phyloP scores from a whole-genome alignment of 495 filamentous ascomycete species.

The Daldinia grandis region DNA sequence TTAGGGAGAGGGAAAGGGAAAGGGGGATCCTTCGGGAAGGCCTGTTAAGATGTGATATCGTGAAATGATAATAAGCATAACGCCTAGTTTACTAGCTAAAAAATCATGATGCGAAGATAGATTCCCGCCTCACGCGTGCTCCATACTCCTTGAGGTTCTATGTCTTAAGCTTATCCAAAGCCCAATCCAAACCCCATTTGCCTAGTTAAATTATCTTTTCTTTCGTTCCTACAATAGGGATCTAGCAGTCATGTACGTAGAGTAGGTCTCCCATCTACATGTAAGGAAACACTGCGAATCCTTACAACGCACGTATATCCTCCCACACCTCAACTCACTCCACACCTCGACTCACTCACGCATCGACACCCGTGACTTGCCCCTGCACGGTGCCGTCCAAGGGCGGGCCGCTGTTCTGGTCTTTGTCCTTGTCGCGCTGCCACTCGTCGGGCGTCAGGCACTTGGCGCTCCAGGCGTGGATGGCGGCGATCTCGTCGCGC shows the following conservation, averaged over 20 bases:
- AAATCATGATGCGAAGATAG: constrained; percentile 17
- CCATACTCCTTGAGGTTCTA: neutral
- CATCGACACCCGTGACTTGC: constrained; percentile 51
- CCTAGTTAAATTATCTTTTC: neutral
- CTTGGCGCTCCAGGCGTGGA: constrained; percentile 98
- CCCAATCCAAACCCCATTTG: neutral
- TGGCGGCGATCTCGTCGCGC: constrained; percentile 91
- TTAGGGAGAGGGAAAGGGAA: neutral
- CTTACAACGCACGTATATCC: neutral
- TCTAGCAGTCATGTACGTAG: too few relatives aligned
- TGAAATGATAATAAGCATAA: constrained; percentile 13
- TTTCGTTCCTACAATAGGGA: neutral
- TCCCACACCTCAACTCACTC: constrained; percentile 8
- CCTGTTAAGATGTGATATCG: constrained; percentile 17
- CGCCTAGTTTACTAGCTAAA: constrained; percentile 22
- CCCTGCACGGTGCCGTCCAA: constrained; percentile 54
- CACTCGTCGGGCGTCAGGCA: constrained; percentile 96
- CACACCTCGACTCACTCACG: constrained; percentile 34
- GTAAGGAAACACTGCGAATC: too few relatives aligned
- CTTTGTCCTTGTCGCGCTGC: constrained; percentile 68
- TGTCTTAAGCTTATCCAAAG: neutral
- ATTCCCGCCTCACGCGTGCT: neutral
- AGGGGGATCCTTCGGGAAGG: constrained; percentile 1
- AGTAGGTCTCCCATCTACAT: too few relatives aligned
- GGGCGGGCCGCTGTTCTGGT: constrained; percentile 48